phyloP scores from a whole-genome alignment of 306 rosid species.

The Argentina anserina region DNA sequence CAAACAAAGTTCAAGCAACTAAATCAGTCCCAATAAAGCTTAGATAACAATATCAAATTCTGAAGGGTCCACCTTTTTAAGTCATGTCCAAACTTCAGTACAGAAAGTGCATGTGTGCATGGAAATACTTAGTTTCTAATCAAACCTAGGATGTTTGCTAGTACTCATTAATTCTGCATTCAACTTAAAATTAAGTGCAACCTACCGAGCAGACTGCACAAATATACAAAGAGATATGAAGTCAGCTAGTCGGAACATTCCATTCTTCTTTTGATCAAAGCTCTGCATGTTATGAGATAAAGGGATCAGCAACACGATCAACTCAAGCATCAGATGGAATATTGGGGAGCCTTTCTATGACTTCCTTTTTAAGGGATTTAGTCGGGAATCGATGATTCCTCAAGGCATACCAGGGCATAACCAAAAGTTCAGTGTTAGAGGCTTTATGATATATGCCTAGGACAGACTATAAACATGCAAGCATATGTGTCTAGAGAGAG shows the following conservation, averaged over 20 bases:
- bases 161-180: not conserved
- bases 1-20: slow-evolving; percentile 21
- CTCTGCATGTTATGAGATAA: slow-evolving; percentile 51
- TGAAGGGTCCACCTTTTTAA: not conserved
- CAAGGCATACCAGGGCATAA: not conserved
- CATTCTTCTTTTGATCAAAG: slow-evolving; percentile 82
- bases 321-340: not conserved
- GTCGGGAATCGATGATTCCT: not conserved
- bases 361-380: not conserved
- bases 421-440: not conserved
- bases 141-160: not conserved
- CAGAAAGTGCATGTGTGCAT: not conserved
- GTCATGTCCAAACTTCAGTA: not conserved
- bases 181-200: not conserved
- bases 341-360: not conserved
- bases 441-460: not conserved
- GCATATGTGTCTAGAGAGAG: not conserved
- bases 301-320: slow-evolving; percentile 19
- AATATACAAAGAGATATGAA: slow-evolving; percentile 83
- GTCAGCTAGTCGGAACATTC: slow-evolving; percentile 69
- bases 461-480: not conserved
- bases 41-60: not conserved
- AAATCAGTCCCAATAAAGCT: not conserved
- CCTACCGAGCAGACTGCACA: slow-evolving; percentile 78
- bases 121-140: not conserved